Base-by-base conservation (phyloP, 2,329 filamentous ascomycete species). In the Trichoderma breve region DNA sequence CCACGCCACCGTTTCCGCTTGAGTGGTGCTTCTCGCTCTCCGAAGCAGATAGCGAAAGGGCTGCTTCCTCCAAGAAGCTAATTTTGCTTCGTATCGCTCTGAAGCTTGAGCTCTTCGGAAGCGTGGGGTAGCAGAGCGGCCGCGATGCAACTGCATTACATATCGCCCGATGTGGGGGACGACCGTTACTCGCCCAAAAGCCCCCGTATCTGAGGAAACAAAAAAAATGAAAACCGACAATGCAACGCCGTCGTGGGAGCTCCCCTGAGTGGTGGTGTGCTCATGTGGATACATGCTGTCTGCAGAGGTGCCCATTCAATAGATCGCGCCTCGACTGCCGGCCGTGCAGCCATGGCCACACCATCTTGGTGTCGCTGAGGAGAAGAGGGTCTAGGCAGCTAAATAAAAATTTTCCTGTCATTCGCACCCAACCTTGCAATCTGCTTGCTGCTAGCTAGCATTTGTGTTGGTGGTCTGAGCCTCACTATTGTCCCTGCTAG, bases 361-460 rank as follows among this genome's bases (percentile, higher is more conserved):
- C 68, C 69, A 71, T 64, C 57, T 18, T 62, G 55, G 34, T 28
- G 70, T 47, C 66, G 70, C 51, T 58, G 61, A 57, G 68, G 69
- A 71, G 61, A 71, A 71, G 60, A 71, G 70, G 70, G 60, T 55
- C 70, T 51, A 71, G 70, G 70, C 70, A 71, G 62, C 70, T 64
- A 66, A 18, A 71, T 71, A 71, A 71, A 71, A 71, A 15, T 71
- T 71, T 71, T 71, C 61, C 57, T 60, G 66, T 51, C 66, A 69
- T 39, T 51, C 39, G 30, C 53, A 60, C 55, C 66, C 55, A 60
- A 69, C 53, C 36, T 69, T 69, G 66, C 55, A 60, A 26, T 30
- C 26, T 32, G 39, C 39, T 64, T 60, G n/a, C 47, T 53, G 47
- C 47, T 53, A 24, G 32, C 21, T 1, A 3, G 8, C 57, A 60